Percentiles rank a stretch among this genome's conserved stretches.
Conservation (phyloP, 139 green algal species). For the Penium margaritaceum region DNA sequence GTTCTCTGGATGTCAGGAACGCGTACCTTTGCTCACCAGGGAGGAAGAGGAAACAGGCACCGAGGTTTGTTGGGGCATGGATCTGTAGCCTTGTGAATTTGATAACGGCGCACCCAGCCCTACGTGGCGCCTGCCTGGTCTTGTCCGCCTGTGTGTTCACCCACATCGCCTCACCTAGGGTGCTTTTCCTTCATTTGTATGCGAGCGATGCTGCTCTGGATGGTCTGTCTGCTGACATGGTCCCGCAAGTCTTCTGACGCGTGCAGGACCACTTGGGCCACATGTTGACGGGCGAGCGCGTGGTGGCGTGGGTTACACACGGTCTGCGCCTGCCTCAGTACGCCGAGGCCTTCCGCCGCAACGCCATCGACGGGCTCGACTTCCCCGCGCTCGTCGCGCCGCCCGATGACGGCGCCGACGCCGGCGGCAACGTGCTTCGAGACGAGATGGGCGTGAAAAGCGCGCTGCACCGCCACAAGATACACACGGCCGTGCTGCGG, state of each 20-base stretch:
- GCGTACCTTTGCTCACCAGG: neutral
- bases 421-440: conserved; percentile 15
- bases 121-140: neutral
- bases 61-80: neutral
- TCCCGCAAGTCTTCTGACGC: too few relatives aligned
- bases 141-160: neutral
- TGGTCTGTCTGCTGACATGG: neutral
- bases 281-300: conserved; percentile 36
- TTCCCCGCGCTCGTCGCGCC: conserved; percentile 31
- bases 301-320: conserved; percentile 42
- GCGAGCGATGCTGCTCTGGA: neutral
- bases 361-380: conserved; percentile 38
- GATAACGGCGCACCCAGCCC: neutral
- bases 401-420: too few relatives aligned
- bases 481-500: conserved; percentile 20
- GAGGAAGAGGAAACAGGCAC: neutral
- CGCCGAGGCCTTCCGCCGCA: conserved; percentile 27
- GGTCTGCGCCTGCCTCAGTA: conserved; percentile 43
- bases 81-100: neutral
- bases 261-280: conserved; percentile 33
- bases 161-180: neutral
- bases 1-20: neutral
- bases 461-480: conserved; percentile 27
- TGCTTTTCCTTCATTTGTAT: neutral
- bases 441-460: conserved; percentile 38